A percentile compares a stretch with the other conserved stretches of the same genome.
Conservation (phyloP, 805 yeast genomes). For the Yarrowia sp. region DNA sequence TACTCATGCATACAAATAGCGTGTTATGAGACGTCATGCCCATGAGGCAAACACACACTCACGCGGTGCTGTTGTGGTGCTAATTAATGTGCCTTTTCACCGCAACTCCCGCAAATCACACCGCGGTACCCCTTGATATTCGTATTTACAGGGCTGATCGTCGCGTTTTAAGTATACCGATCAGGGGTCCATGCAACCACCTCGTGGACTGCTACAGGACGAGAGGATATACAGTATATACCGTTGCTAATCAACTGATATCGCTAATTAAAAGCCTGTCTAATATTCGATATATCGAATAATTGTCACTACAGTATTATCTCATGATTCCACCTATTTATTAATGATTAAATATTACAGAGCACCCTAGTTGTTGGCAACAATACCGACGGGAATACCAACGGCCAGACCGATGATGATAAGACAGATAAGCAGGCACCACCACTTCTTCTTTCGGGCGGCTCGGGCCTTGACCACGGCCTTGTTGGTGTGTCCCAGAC, state of each 20-base stretch:
- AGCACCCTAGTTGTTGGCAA: conserved; percentile 2
- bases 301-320: no score
- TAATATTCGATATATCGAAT: no score
- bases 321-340: conserved; percentile 7
- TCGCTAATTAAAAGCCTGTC: no score
- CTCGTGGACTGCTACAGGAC: no score
- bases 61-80: no score
- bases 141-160: not conserved
- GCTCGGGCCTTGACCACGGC: conserved; percentile 86
- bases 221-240: no score
- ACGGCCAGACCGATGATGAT: conserved; percentile 20
- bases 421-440: conserved; percentile 63
- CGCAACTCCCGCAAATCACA: not conserved
- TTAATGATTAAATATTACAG: conserved; percentile 23
- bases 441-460: conserved; percentile 87
- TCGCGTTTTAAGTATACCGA: not conserved
- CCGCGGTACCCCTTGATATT: not conserved
- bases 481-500: conserved; percentile 88
- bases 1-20: no score
- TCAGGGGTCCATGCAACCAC: no score
- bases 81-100: no score
- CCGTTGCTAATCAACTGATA: no score
- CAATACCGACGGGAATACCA: conserved; percentile 16
- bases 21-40: no score
- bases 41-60: no score